These are phyloP conservation scores for Letharia lupina DNA, from an alignment of 495 filamentous ascomycete genomes.

Conservation along the genomic window DNA sequence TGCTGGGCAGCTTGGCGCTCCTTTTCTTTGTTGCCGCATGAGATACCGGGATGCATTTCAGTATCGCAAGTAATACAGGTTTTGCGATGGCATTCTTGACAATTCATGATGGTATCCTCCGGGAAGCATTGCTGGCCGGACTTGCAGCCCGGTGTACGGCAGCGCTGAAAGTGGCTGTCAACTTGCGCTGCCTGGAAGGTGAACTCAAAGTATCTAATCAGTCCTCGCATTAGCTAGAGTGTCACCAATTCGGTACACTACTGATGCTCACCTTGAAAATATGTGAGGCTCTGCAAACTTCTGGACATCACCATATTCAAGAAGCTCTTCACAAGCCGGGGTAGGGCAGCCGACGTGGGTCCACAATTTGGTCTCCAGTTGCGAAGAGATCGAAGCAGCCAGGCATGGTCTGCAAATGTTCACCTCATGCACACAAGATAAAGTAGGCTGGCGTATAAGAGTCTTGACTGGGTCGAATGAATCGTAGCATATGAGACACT, in stretches of 20 bases:
- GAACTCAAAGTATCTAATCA: not conserved
- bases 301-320: not conserved
- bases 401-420: not conserved
- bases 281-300: not conserved
- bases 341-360: not conserved
- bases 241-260: not conserved
- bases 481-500: not conserved
- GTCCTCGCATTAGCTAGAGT: not conserved
- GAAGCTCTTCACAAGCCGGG: not conserved
- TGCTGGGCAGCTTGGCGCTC: not conserved
- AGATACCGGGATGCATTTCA: not conserved
- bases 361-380: not conserved
- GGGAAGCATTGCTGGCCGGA: not conserved
- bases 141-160: not conserved
- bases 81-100: not conserved
- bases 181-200: not conserved
- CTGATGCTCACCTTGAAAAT: not conserved
- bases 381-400: not conserved
- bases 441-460: not conserved
- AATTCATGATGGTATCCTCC: not conserved
- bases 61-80: not conserved
- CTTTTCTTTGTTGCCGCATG: not conserved
- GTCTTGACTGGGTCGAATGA: not conserved
- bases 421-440: not conserved
- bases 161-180: not conserved